Conservation (phyloP, 257 asterid genomes). For the Jacaranda copaia region DNA sequence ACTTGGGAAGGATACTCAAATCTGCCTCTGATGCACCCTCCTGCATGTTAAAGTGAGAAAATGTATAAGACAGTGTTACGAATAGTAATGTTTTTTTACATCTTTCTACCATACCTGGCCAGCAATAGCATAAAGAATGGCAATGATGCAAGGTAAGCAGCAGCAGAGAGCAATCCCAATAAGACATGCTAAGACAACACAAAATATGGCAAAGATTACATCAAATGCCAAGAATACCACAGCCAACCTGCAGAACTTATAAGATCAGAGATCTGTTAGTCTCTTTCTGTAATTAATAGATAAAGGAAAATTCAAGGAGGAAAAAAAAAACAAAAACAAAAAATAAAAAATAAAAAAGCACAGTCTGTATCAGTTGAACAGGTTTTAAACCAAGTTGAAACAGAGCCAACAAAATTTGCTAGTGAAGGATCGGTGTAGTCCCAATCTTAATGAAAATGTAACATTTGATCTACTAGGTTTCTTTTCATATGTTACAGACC, state of each 20-base stretch:
- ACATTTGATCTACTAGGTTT: not conserved
- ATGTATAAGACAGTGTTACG: slow-evolving; percentile 11
- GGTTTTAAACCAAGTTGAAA: slow-evolving; percentile 11
- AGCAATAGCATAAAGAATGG: slow-evolving; percentile 95
- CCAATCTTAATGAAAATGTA: slow-evolving; percentile 1
- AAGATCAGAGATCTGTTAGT: slow-evolving; percentile 41
- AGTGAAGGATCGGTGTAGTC: not conserved
- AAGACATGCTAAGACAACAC: slow-evolving; percentile 92
- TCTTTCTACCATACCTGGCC: slow-evolving; percentile 72
- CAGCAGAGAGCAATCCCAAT: slow-evolving; percentile 96
- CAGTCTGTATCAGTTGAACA: slow-evolving; percentile 15
- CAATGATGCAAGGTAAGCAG: slow-evolving; percentile 98
- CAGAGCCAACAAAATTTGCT: slow-evolving; percentile 12
- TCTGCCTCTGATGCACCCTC: slow-evolving; percentile 99
- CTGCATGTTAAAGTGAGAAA: slow-evolving; percentile 47
- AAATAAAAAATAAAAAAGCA: not conserved
- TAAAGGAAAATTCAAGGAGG: slow-evolving; percentile 2
- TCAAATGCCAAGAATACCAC: slow-evolving; percentile 98
- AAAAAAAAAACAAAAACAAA: too few relatives aligned
- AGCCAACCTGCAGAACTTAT: slow-evolving; percentile 81
- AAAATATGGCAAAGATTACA: slow-evolving; percentile 95
- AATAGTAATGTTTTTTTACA: not conserved
- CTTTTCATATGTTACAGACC: slow-evolving; percentile 9
- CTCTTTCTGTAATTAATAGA: slow-evolving; percentile 24
- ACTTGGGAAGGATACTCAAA: slow-evolving; percentile 82